Evolutionary conservation across 2,329 filamentous ascomycete species (phyloP), one percentile per base, ranked within the genome.

Genomic region (Stachybotrys chlorohalonatus): DNA sequence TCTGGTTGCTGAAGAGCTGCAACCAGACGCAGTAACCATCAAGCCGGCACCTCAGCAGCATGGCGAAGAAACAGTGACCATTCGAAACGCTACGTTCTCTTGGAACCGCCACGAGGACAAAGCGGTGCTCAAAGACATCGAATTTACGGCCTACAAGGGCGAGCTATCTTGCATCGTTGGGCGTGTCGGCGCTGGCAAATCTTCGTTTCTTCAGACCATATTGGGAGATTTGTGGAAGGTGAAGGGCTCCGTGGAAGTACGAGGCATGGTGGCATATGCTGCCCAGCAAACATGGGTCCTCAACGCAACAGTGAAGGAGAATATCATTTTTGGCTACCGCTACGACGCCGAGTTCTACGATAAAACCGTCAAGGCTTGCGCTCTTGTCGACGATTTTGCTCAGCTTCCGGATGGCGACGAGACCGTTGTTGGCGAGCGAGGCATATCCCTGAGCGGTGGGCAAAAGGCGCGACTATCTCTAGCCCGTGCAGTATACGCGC

Each of bases 231-330:
- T 99, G 5, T 96, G 87, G 85, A 97, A 96, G 69, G 79, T 87
- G 52, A 84, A 89, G 57, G 94, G 94, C 51, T 80, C 89, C 58
- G 93, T 96, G 5, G 79, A 88, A 54, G 79, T 99, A 9, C 85
- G 89, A 62, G 95, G 94, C 50, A 83, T 80, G 31, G 82, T 90
- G 47, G 94, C 94, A 1, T 99, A 97, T 68, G 94, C 95, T 56
- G 89, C 91, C 15, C 95, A 99, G 69, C 85, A 89, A 64, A 78
- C 91, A 17, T 99, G 95, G 94, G 89, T 99, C 53, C 93, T 97
- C 85, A 99, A 99, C 67, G 94, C 94, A 8, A 95, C 89, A 32
- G 92, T 99, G 55, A 90, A 91, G 63, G 94, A 99, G 67, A 99
- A 99, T 67, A 96, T 99, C 62, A 79, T 96, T 5, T 99, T 99